These are phyloP conservation scores for Penicillium nucicola DNA, from an alignment of 495 filamentous ascomycete genomes.

Conservation along the genomic window DNA sequence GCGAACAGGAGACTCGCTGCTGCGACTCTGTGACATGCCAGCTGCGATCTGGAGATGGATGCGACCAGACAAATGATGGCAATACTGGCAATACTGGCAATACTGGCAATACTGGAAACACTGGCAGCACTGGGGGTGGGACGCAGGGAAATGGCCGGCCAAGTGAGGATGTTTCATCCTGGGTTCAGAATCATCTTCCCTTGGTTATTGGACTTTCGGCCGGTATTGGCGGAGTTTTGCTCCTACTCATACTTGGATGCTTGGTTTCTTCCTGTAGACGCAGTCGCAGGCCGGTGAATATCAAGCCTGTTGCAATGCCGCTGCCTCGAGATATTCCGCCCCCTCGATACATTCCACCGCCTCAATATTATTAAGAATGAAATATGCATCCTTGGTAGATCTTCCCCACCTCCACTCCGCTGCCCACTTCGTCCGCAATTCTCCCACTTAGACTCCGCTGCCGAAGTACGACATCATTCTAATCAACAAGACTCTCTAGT, in stretches of 20 bases:
- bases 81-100: too few relatives aligned
- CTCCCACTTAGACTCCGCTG: not conserved
- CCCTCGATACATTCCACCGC: too few relatives aligned
- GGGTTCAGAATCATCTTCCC: constrained; percentile 60
- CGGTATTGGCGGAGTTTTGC: constrained; percentile 59
- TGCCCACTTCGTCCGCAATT: constrained; percentile 15
- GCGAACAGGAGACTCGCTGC: constrained; percentile 56
- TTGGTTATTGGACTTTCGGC: constrained; percentile 64
- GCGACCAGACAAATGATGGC: constrained; percentile 68
- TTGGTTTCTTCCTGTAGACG: constrained; percentile 43
- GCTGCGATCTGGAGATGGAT: constrained; percentile 66
- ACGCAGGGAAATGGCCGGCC: not conserved
- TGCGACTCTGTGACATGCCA: constrained; percentile 84
- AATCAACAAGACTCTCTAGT: too few relatives aligned
- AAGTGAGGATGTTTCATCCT: constrained; percentile 31
- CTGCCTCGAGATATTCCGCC: too few relatives aligned
- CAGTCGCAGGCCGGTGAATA: too few relatives aligned
- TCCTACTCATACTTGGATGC: constrained; percentile 56
- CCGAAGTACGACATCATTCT: not conserved
- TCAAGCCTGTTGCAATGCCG: too few relatives aligned
- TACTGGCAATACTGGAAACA: not conserved
- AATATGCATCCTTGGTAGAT: too few relatives aligned
- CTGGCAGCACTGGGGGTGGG: not conserved
- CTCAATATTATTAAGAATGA: too few relatives aligned
- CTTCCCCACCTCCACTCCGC: constrained; percentile 21